Evolutionary conservation across 495 filamentous ascomycete species (phyloP), one percentile per base, ranked within the genome.

Genomic region (Trichoderma erinaceum): DNA sequence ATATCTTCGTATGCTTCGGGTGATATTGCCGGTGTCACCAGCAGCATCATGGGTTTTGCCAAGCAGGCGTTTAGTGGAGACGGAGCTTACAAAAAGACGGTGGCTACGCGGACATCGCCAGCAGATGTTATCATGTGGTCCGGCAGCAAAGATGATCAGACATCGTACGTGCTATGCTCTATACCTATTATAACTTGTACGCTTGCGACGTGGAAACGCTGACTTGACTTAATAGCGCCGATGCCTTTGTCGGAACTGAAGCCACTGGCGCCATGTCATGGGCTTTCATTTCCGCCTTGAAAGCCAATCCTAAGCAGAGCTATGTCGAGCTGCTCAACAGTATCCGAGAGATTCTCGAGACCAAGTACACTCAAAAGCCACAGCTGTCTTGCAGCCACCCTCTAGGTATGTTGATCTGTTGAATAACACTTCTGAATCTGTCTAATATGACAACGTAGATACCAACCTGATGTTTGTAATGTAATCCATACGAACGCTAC

Each of bases 91-190:
- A 85, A 97, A 80, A 87, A 86, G 72, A 90, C 90, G 63, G 83
- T 90, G 71, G 82, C 89, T 72, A 99, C 95, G 29, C 97, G 97
- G 83, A 99, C 96, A 35, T 92, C 89, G 61, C 89, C 92, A 8
- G 95, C 95, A n/a, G 95, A 99, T 77, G 95, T 99, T 12, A 85
- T 99, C 76, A 97, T 97, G 91, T 99, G 92, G 92, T 93, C 89
- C 43, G 95, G 95, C 23, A 93, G 91, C 79, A 97, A 97, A 77
- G 95, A 99, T 74, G 86, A 87, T 66, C 95, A 99, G 82, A 99
- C 95, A 72, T 92, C 90, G 88, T 91, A 77, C 78, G 88, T 86
- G 63, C 25, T 32, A 7, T 18, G 8, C 12, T 61, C 66, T 35
- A 35, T 35, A 35, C 32, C 32, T 35, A 69, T 63, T 67, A 18